phyloP scores from a whole-genome alignment of 345 rosid species.

The Triadica sebifera region DNA sequence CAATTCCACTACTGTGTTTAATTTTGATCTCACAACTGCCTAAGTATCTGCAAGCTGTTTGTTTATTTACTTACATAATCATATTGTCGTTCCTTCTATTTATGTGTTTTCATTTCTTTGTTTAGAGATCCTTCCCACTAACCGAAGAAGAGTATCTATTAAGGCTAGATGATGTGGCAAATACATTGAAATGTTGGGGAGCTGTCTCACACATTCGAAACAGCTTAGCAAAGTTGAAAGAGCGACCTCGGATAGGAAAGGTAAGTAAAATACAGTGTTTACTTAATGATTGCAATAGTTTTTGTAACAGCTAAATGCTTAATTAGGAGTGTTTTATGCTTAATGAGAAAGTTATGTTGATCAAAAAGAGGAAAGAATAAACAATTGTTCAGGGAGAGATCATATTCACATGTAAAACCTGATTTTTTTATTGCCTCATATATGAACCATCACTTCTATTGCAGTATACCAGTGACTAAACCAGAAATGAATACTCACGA shows the following conservation, averaged over 20 bases:
- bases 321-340: neutral
- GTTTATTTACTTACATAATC: neutral
- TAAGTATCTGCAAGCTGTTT: neutral
- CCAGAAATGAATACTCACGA: too few species aligned
- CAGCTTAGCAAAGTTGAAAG: constrained; percentile 81
- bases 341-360: too few species aligned
- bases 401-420: too few species aligned
- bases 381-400: too few species aligned
- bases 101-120: constrained; percentile 15
- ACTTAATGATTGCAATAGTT: neutral
- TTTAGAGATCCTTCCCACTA: constrained; percentile 85
- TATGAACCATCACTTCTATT: too few species aligned
- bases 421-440: too few species aligned
- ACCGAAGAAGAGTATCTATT: constrained; percentile 89
- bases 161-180: constrained; percentile 93
- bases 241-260: constrained; percentile 89
- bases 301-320: neutral
- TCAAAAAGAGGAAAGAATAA: too few species aligned
- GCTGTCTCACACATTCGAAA: constrained; percentile 86
- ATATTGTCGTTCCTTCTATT: neutral
- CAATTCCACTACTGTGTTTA: neutral
- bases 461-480: too few species aligned
- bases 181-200: constrained; percentile 93
- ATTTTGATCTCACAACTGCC: neutral
- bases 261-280: constrained; percentile 30